Base-by-base conservation (phyloP, 2,329 filamentous ascomycete genomes). In the Aspergillus eucalypticola region DNA sequence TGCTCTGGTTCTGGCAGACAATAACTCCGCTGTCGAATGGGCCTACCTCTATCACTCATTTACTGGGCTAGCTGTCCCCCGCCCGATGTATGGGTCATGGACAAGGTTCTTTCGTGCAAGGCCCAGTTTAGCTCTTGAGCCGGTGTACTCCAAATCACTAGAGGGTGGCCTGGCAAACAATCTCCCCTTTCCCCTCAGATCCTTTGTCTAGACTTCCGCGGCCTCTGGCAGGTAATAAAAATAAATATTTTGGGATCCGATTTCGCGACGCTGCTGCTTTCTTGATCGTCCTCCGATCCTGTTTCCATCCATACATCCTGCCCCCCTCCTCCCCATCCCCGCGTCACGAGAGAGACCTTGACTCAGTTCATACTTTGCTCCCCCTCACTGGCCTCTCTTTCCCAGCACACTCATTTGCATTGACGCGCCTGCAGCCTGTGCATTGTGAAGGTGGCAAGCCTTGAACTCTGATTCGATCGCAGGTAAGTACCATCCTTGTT, bases 101-200 rank as follows among this genome's bases (percentile, higher is more conserved):
- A 42, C 51, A 54, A 55, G 57, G 41, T 59, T 58, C 52, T 60
- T 52, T 35, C 32, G 59, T 42, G 39, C 57, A 61, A 54, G 49
- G 56, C 58, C 56, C 58, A 49, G 35, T 57, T 55, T 56, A 39
- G 51, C 38, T 59, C 57, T 58, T 59, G 53, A 65, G 58, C 54
- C 49, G 54, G 39, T 23, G 52, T 59, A 60, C 64, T 35, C 32
- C 32, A 13, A 35, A 11, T 35, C 32, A 58, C 60, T 58, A 63
- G 64, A 59, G 56, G 54, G 35, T 23, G n/a, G 42, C 38, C 39
- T 38, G 23, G 21, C 39, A 38, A 46, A 39, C 42, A 21, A 52
- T 46, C 54, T 60, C 48, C 52, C 56, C 60, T 59, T 48, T 61
- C 46, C 53, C 58, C 53, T 65, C 63, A 51, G 59, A 64, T 60